Conservation (phyloP, 2,329 filamentous ascomycete species). For the Aspergillus niger region DNA sequence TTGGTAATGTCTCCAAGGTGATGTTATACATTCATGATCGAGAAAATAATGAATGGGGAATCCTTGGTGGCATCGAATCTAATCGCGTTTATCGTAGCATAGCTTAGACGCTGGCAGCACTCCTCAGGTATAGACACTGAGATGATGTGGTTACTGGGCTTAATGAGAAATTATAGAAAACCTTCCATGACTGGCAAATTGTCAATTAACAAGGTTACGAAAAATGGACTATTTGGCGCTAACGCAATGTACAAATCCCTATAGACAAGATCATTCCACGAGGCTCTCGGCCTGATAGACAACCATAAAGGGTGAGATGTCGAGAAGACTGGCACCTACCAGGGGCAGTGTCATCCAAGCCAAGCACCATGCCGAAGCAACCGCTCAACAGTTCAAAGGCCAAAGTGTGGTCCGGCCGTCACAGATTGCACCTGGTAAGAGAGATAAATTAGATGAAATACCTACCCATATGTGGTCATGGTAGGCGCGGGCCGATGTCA, state of each 20-base stretch:
- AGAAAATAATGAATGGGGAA: no score
- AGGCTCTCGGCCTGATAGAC: constrained; percentile 26
- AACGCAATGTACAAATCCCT: constrained; percentile 25
- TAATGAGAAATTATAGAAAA: no score
- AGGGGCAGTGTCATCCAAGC: constrained; percentile 38
- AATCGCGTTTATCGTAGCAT: no score
- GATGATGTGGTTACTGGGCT: no score
- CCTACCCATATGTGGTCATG: constrained; percentile 27
- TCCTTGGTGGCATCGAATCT: no score
- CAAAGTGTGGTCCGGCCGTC: constrained; percentile 21
- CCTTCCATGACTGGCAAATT: no score
- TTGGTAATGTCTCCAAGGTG: no score
- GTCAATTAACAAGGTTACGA: constrained; percentile 1
- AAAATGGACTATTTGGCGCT: constrained; percentile 16
- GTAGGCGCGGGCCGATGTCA: background rate
- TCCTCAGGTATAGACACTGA: no score
- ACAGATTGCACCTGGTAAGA: constrained; percentile 29
- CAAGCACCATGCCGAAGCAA: constrained; percentile 26
- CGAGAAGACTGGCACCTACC: constrained; percentile 38
- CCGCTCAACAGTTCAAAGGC: constrained; percentile 17
- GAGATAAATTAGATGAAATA: constrained; percentile 31
- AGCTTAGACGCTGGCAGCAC: no score
- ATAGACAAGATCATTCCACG: constrained; percentile 32
- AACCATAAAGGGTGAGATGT: constrained; percentile 23
- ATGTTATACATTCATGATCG: no score